A percentile compares a stretch with the other conserved stretches of the same genome.
Evolutionary conservation across 225 moss, liverwort and hornwort species (phyloP).

Genomic region (Lunularia cruciata): DNA sequence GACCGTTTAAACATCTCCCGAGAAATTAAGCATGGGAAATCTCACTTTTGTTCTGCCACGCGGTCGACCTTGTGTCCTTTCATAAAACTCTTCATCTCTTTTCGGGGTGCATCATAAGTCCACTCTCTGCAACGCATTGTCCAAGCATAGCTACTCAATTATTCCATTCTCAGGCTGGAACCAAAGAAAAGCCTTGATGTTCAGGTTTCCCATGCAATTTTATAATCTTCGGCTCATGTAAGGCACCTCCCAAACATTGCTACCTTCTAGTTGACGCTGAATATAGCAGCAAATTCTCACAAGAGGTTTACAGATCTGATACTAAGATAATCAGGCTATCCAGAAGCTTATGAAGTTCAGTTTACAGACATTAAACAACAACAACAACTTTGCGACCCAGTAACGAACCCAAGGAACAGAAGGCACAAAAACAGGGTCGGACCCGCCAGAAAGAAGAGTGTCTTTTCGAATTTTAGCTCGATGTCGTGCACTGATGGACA

Average conservation of each 20-base stretch:
- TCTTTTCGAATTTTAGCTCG: slow-evolving; percentile 77
- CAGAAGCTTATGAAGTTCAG: too few relatives aligned
- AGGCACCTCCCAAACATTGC: too few relatives aligned
- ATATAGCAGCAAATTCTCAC: too few relatives aligned
- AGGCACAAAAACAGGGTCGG: slow-evolving; percentile 4
- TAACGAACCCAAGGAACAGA: not conserved
- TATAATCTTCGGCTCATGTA: too few relatives aligned
- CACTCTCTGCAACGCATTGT: slow-evolving; percentile 56
- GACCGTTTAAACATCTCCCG: not conserved
- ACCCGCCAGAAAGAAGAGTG: slow-evolving; percentile 82
- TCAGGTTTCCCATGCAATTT: too few relatives aligned
- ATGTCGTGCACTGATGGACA: slow-evolving; percentile 82
- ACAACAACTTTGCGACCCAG: not conserved
- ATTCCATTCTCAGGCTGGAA: not conserved
- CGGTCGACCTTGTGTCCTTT: slow-evolving; percentile 96
- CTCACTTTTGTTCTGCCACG: slow-evolving; percentile 78
- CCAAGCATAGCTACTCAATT: not conserved
- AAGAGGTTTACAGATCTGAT: too few relatives aligned
- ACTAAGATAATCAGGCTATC: too few relatives aligned
- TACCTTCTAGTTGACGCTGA: too few relatives aligned
- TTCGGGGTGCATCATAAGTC: slow-evolving; percentile 76
- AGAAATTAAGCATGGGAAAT: not conserved
- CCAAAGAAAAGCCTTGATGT: not conserved
- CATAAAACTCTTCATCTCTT: slow-evolving; percentile 70
- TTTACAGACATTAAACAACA: too few relatives aligned